A percentile compares a stretch with the other conserved stretches of the same genome.
phyloP scores from a whole-genome alignment of 805 yeast genomes.

The Suhomyces kilbournensis region DNA sequence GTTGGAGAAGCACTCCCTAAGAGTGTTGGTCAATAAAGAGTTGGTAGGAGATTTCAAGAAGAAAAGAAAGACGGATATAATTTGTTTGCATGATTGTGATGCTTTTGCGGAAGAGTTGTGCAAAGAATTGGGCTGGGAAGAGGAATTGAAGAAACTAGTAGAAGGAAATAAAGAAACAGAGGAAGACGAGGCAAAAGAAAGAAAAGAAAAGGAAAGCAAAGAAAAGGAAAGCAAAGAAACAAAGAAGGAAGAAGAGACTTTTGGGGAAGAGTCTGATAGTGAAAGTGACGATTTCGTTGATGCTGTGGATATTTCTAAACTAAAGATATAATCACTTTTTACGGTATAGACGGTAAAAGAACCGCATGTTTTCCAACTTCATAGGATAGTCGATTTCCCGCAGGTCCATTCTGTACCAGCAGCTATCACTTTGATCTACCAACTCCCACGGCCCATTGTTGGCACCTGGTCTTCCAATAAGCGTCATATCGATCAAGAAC shows the following conservation, averaged over 20 bases:
- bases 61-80: slow-evolving; percentile 55
- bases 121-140: slow-evolving; percentile 59
- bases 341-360: slow-evolving; percentile 71
- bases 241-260: not conserved
- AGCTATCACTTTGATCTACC: slow-evolving; percentile 64
- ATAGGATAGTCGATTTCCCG: slow-evolving; percentile 53
- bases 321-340: slow-evolving; percentile 35
- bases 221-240: not conserved
- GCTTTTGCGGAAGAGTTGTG: slow-evolving; percentile 54
- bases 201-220: not conserved
- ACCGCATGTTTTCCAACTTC: slow-evolving; percentile 84
- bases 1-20: slow-evolving; percentile 41
- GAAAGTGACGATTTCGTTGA: not conserved
- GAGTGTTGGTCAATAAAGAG: slow-evolving; percentile 75
- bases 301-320: slow-evolving; percentile 4
- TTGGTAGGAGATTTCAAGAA: slow-evolving; percentile 69
- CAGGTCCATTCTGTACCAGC: slow-evolving; percentile 69
- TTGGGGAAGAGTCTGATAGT: not conserved
- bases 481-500: slow-evolving; percentile 69
- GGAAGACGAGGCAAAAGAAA: not conserved
- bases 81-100: slow-evolving; percentile 65
- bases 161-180: not conserved
- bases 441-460: slow-evolving; percentile 61
- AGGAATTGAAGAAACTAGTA: slow-evolving; percentile 46
- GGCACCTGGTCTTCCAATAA: slow-evolving; percentile 49